A percentile compares a stretch with the other conserved stretches of the same genome.
These are phyloP conservation scores for Zarea fungicola DNA, from an alignment of 2,329 filamentous ascomycete genomes.

Conservation along the genomic window DNA sequence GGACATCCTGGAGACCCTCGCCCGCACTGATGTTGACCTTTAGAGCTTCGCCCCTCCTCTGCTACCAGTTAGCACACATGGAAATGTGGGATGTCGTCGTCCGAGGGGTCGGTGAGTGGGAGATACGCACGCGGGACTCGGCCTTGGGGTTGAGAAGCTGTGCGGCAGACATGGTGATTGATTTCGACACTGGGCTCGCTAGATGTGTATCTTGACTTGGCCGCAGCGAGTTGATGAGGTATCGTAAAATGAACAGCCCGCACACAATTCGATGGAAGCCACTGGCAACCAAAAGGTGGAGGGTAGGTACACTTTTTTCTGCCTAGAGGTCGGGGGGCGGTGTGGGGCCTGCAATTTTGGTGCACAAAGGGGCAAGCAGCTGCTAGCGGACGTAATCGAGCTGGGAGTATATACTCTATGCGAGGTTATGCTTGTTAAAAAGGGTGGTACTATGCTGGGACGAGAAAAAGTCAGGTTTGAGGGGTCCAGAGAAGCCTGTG, in stretches of 20 bases:
- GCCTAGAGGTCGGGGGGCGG: conserved; percentile 12
- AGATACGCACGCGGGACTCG: conserved; percentile 76
- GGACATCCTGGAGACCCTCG: conserved; percentile 87
- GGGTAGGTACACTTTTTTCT: conserved; percentile 19
- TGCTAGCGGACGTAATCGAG: too few relatives aligned
- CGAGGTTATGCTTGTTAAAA: too few relatives aligned
- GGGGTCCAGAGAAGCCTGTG: too few relatives aligned
- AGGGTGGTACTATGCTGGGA: too few relatives aligned
- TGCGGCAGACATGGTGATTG: conserved; percentile 76
- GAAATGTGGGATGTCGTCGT: conserved; percentile 22
- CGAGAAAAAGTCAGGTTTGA: too few relatives aligned
- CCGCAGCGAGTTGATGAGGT: conserved; percentile 10
- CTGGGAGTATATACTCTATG: too few relatives aligned
- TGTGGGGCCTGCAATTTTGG: conserved; percentile 15
- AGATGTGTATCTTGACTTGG: conserved; percentile 2
- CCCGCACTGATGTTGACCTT: conserved; percentile 95
- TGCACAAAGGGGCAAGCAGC: conserved; percentile 4
- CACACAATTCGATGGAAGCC: conserved; percentile 12
- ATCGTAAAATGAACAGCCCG: conserved; percentile 3
- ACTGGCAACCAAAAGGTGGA: conserved; percentile 16
- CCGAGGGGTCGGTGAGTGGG: conserved; percentile 12
- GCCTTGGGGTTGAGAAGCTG: conserved; percentile 98
- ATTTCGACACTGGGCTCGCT: conserved; percentile 7
- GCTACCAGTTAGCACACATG: conserved; percentile 22
- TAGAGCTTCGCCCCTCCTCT: conserved; percentile 95